A percentile compares a stretch with the other conserved stretches of the same genome.
Conservation (phyloP, 2,329 filamentous ascomycete species). For the Thielaviopsis musarum region DNA sequence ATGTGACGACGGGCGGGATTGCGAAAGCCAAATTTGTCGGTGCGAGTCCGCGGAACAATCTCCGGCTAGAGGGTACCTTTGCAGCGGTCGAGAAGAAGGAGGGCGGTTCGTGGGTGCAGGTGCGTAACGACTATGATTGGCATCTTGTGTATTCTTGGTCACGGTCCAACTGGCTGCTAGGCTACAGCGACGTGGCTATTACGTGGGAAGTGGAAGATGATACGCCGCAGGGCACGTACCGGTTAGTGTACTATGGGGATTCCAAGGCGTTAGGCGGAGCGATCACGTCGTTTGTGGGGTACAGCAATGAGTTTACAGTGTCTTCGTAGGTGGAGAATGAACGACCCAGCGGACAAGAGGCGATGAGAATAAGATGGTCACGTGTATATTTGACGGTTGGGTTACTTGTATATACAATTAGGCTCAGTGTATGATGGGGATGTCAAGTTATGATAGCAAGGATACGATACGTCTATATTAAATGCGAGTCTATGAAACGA, state of each 20-base stretch:
- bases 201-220: constrained; percentile 46
- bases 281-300: constrained; percentile 53
- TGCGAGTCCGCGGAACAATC: constrained; percentile 76
- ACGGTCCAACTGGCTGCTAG: constrained; percentile 50
- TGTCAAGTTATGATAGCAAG: no score
- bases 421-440: not conserved
- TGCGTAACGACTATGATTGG: constrained; percentile 73
- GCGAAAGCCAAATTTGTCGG: constrained; percentile 59
- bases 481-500: not conserved
- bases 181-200: constrained; percentile 58
- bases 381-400: not conserved
- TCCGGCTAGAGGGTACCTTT: constrained; percentile 61
- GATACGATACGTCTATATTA: not conserved
- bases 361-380: not conserved
- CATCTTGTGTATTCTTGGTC: constrained; percentile 64
- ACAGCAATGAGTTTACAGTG: constrained; percentile 36
- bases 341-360: not conserved
- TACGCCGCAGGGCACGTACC: constrained; percentile 49
- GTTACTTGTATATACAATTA: not conserved
- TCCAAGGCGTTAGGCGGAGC: constrained; percentile 45
- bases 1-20: constrained; percentile 31
- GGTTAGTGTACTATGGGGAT: constrained; percentile 73
- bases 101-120: constrained; percentile 37
- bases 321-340: not conserved
- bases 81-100: constrained; percentile 47